Evolutionary conservation across 345 rosid species (phyloP).

Genomic region (Citrus glauca): DNA sequence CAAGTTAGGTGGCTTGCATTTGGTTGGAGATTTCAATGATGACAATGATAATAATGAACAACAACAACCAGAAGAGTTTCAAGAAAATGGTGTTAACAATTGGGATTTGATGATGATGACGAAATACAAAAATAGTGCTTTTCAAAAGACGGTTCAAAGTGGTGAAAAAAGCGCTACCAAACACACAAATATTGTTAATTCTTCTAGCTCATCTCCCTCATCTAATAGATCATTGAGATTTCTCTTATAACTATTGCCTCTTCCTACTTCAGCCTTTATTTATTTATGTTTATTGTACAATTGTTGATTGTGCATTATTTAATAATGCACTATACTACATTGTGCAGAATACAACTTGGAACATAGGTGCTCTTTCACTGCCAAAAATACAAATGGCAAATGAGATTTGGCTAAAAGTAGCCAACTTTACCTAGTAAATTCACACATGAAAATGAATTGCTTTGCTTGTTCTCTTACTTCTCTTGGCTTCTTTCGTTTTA

Average conservation of each 20-base stretch:
- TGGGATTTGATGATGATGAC: slow-evolving; percentile 15
- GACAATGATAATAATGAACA: slow-evolving; percentile 20
- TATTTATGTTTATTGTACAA: no score
- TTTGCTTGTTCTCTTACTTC: no score
- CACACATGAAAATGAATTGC: no score
- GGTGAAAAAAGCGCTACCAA: neutral
- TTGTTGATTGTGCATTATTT: no score
- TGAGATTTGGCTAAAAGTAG: no score
- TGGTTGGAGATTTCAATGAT: slow-evolving; percentile 74
- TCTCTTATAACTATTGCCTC: neutral
- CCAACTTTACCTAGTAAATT: no score
- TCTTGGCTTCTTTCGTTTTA: no score
- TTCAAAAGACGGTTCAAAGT: slow-evolving; percentile 10
- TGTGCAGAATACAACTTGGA: no score
- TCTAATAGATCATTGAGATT: slow-evolving; percentile 56
- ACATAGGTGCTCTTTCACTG: no score
- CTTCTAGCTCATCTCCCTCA: slow-evolving; percentile 31
- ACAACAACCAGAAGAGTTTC: neutral
- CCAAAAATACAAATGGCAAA: no score
- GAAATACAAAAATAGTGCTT: slow-evolving; percentile 11
- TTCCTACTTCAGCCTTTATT: no score
- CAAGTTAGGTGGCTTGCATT: slow-evolving; percentile 82
- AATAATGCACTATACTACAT: no score
- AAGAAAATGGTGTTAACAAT: slow-evolving; percentile 1
- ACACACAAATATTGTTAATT: neutral